Evolutionary conservation across 345 rosid genomes (phyloP), one percentile per base, ranked within the genome.

Genomic region (Schrenkiella parvula): DNA sequence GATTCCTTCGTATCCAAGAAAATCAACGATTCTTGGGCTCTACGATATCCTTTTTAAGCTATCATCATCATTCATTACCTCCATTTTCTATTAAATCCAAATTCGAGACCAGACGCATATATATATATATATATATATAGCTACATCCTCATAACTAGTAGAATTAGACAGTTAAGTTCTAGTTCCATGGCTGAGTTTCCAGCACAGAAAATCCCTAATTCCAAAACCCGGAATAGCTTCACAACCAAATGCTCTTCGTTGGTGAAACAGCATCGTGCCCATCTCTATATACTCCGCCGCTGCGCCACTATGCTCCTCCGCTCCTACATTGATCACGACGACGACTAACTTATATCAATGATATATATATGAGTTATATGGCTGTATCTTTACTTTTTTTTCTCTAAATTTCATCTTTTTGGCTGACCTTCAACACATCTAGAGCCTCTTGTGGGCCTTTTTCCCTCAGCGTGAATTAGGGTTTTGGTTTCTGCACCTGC

Each of bases 291-390:
- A 62, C 46, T 88, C 34, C 87, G 88, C 64, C 88, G 87, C 10
- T 88, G 90, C 22, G 84, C 84, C 65, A 80, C 87, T 63, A 84
- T 88, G 86, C 93, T 88, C 59, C 81, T 88, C 18, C 84, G 88
- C 68, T 82, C 77, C 74, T 88, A 84, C 75, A 71, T 84, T 8
- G 85, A 80, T 5, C 83, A 80, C 1, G 90, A 82, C 32, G 89
- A 81, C 13, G 78, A 73, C 51, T 57, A 44, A 12, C 8, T 18
- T 44, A n/a, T n/a, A 15, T 29, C 28, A 52, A 7, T 25, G n/a
- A 62, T 15, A 41, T 26, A 43, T 2, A 62, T 2, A 62, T 25
- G 42, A 32, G 28, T 13, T 37, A 28, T 54, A 57, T 34, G 17
- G 28, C 46, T 35, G n/a, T 25, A 19, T 12, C 0, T 64, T 5